phyloP scores from a whole-genome alignment of 2,329 filamentous ascomycete genomes.

The Botryosphaeria dothidea region DNA sequence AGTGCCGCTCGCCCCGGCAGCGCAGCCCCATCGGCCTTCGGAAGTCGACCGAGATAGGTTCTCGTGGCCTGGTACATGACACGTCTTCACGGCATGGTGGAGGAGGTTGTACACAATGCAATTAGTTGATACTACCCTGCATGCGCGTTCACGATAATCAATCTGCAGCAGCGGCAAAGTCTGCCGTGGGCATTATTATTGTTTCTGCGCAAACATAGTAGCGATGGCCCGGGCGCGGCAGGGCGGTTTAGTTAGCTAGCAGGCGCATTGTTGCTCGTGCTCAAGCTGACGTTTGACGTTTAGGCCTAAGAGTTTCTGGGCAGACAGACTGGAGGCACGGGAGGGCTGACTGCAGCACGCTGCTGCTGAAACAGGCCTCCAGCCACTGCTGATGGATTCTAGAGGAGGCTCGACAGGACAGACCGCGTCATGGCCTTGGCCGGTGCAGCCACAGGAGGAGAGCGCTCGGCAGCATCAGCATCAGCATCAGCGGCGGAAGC shows the following conservation, averaged over 20 bases:
- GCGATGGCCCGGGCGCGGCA: background rate
- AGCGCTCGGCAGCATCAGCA: background rate
- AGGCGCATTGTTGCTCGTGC: background rate
- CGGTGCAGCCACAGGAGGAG: background rate
- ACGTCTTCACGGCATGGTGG: background rate
- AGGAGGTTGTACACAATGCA: background rate
- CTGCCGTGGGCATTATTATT: background rate
- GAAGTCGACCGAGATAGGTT: slow-evolving; percentile 8
- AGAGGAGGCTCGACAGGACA: background rate
- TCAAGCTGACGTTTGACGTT: background rate
- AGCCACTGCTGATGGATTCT: slow-evolving; percentile 1
- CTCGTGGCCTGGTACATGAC: slow-evolving; percentile 1
- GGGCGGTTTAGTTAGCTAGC: background rate
- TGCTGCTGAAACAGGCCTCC: slow-evolving; percentile 8
- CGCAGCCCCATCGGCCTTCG: background rate
- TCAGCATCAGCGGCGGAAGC: background rate
- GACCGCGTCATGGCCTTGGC: background rate
- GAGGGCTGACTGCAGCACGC: background rate
- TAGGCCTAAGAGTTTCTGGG: background rate
- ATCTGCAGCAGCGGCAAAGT: slow-evolving; percentile 10
- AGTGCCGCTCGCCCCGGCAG: background rate
- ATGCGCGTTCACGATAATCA: slow-evolving; percentile 14
- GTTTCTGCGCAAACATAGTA: background rate
- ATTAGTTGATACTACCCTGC: slow-evolving; percentile 5
- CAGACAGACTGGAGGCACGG: background rate